Base-by-base conservation (phyloP, 331 rosid genomes). In the Arachis monticola region DNA sequence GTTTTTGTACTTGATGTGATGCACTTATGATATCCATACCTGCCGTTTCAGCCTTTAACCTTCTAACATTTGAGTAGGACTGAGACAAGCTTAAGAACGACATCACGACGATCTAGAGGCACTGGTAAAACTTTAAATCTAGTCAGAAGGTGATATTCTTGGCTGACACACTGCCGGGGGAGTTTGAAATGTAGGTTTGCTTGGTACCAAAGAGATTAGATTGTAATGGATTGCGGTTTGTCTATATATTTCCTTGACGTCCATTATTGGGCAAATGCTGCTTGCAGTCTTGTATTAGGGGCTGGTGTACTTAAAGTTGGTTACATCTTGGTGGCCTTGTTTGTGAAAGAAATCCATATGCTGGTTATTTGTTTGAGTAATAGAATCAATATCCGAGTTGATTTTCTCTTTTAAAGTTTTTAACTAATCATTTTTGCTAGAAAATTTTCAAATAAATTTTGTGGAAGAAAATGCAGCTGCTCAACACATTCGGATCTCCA, bases 1-100 rank as follows among this genome's bases (percentile, higher is more conserved):
- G 68, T 80, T 87, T 78, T 87, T 81, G 84, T 84, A 87, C 80
- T 80, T 79, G 90, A 77, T 79, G 78, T 12, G 73, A 84, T 77
- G 85, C 53, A 52, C 67, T 67, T 30, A 52, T 68, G 67, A 84
- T 68, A 67, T 75, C 70, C 69, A 67, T 52, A 74, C 78, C 79
- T 69, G 59, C 69, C 83, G 40, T 67, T 64, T 75, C 75, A 6
- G 82, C 83, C 40, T 79, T 77, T 72, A 75, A 64, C 81, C 73
- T 58, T 77, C 71, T 81, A 83, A 80, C 76, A 48, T 80, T 68
- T 67, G 77, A 32, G 75, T 61, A 52, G 71, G 83, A 76, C 46
- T 8, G 51, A 61, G 74, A 73, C 27, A 47, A 76, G 74, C 74
- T 63, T 66, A 67, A 48, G 74, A 72, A 35, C 56, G 70, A 81